A percentile compares a stretch with the other conserved stretches of the same genome.
These are phyloP conservation scores for Zygnema circumcarinatum DNA, from an alignment of 139 green algal species.

Conservation along the genomic window DNA sequence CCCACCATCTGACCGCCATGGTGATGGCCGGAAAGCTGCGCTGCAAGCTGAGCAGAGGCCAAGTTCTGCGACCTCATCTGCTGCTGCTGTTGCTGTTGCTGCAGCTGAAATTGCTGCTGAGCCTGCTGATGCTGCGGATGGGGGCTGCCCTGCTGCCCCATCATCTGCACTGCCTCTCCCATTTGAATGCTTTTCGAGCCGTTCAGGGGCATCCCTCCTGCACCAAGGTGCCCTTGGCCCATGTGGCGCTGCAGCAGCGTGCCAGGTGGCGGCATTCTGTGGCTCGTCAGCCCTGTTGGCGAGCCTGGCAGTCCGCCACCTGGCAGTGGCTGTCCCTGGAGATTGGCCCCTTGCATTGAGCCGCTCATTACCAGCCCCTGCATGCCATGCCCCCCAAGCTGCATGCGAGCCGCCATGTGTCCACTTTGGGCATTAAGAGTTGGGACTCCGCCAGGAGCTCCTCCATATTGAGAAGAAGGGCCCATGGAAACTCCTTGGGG, in stretches of 20 bases:
- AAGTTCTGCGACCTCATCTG: background rate
- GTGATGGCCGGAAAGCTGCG: background rate
- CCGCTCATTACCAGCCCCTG: background rate
- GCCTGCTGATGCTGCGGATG: background rate
- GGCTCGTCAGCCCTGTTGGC: background rate
- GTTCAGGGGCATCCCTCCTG: background rate
- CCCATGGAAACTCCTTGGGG: background rate
- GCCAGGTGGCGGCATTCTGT: conserved; percentile 28
- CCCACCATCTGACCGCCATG: background rate
- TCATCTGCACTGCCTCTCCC: background rate
- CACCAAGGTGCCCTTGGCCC: background rate
- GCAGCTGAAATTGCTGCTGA: background rate
- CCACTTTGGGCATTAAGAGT: background rate
- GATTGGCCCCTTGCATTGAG: background rate
- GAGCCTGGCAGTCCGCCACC: background rate
- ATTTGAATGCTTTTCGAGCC: background rate
- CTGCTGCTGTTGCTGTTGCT: background rate
- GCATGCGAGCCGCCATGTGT: background rate
- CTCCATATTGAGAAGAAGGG: background rate
- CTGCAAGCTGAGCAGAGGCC: background rate
- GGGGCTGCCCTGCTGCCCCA: background rate
- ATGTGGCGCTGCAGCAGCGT: background rate
- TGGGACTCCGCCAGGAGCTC: background rate
- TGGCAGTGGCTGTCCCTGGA: background rate
- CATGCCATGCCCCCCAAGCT: background rate